phyloP scores from a whole-genome alignment of 805 yeast species.

The Jamesozyma gamospora region DNA sequence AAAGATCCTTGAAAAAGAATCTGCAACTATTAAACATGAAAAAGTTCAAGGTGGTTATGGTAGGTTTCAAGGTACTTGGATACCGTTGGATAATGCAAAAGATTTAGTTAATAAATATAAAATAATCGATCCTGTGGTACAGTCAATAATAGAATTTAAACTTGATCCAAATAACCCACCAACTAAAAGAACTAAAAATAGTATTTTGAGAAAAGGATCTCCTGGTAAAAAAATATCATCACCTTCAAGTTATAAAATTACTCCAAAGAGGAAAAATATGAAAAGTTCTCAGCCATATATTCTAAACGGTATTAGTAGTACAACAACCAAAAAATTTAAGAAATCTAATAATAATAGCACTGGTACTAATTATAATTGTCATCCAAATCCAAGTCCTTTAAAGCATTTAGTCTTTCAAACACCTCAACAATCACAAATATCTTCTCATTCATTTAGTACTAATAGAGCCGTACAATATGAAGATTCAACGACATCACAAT shows the following conservation, averaged over 20 bases:
- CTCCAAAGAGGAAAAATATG: slow-evolving; percentile 20
- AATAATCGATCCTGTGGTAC: slow-evolving; percentile 41
- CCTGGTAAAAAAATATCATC: slow-evolving; percentile 28
- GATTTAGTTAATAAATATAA: slow-evolving; percentile 45
- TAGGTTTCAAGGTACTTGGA: slow-evolving; percentile 80
- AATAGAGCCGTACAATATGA: background rate
- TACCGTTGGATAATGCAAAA: slow-evolving; percentile 57
- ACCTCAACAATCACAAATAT: slow-evolving; percentile 21
- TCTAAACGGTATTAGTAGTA: slow-evolving; percentile 1
- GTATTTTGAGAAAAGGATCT: slow-evolving; percentile 24
- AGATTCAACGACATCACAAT: background rate
- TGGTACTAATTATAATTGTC: slow-evolving; percentile 1
- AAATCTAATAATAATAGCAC: background rate
- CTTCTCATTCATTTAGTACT: slow-evolving; percentile 1
- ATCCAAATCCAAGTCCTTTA: slow-evolving; percentile 28
- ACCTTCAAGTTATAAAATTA: slow-evolving; percentile 27
- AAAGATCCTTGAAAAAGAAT: slow-evolving; percentile 64
- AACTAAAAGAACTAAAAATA: slow-evolving; percentile 32
- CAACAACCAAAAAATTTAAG: slow-evolving; percentile 3
- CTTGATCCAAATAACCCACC: slow-evolving; percentile 40
- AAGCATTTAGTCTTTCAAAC: slow-evolving; percentile 28
- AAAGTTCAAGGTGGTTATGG: slow-evolving; percentile 84
- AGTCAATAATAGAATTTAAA: slow-evolving; percentile 43
- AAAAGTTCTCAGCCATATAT: slow-evolving; percentile 3
- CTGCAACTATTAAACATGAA: slow-evolving; percentile 60